phyloP scores from a whole-genome alignment of 1,284 basidiomycete species.

The Coniophora puteana region DNA sequence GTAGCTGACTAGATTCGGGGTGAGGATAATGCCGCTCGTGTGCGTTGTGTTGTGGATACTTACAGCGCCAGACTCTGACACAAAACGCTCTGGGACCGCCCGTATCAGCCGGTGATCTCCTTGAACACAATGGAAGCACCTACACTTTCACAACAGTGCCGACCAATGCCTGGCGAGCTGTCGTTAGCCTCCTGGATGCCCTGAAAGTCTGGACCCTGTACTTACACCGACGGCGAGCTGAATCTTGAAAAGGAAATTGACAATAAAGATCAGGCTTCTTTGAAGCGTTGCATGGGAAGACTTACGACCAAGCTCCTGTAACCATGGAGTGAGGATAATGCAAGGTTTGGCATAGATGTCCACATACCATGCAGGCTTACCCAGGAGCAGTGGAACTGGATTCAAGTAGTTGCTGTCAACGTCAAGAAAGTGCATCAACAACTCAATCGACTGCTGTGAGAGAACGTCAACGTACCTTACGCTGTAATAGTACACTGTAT shows the following conservation, averaged over 20 bases:
- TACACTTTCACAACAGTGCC: constrained; percentile 63
- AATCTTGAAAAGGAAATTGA: constrained; percentile 35
- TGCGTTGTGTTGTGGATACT: no score
- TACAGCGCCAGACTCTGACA: constrained; percentile 73
- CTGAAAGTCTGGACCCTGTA: constrained; percentile 6
- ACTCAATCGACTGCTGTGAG: not conserved
- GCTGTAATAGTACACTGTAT: constrained; percentile 55
- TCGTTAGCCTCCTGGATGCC: not conserved
- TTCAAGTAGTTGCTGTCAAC: constrained; percentile 44
- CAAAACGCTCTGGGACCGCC: no score
- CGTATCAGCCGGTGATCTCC: not conserved
- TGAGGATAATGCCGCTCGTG: no score
- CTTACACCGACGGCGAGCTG: constrained; percentile 58
- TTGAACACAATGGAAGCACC: constrained; percentile 20
- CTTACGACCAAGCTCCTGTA: constrained; percentile 23
- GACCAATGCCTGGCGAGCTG: constrained; percentile 41
- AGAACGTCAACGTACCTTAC: constrained; percentile 36
- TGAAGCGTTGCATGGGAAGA: not conserved
- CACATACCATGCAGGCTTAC: constrained; percentile 48
- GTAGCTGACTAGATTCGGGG: constrained; percentile 56
- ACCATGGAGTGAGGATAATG: constrained; percentile 8
- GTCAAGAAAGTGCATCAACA: not conserved
- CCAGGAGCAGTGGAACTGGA: constrained; percentile 33
- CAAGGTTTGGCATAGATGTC: not conserved
- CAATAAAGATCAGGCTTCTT: constrained; percentile 1